Conservation (phyloP, 495 filamentous ascomycete species). For the Rhypophila decipiens region DNA sequence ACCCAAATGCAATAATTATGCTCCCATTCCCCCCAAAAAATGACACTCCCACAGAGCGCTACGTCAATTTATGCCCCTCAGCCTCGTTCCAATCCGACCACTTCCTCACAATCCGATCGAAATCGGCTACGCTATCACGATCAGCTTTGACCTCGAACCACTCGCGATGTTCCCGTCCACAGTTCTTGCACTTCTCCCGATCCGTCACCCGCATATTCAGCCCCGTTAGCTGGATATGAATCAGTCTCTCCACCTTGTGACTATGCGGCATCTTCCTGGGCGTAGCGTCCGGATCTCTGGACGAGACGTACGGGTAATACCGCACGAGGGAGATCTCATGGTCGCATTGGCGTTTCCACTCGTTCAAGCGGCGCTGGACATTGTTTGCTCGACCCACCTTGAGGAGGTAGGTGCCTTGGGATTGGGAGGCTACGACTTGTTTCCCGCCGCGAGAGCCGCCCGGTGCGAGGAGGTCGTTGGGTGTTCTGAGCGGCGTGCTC, state of each 20-base stretch:
- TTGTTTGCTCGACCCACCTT: conserved; percentile 92
- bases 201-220: conserved; percentile 54
- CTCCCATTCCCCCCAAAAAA: background rate
- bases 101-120: conserved; percentile 78
- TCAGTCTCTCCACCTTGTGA: conserved; percentile 82
- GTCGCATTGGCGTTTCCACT: conserved; percentile 90
- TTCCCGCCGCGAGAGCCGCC: no score
- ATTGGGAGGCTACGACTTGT: conserved; percentile 45
- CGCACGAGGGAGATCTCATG: conserved; percentile 80
- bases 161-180: conserved; percentile 84
- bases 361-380: conserved; percentile 81
- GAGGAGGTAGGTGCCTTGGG: conserved; percentile 44
- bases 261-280: conserved; percentile 76
- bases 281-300: conserved; percentile 24
- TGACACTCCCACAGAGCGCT: background rate
- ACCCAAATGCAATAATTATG: no score
- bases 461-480: no score
- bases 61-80: conserved; percentile 1
- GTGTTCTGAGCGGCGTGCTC: conserved; percentile 23
- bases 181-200: conserved; percentile 57
- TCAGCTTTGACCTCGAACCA: conserved; percentile 91
- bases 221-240: conserved; percentile 80
- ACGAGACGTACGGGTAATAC: conserved; percentile 81
- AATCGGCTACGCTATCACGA: conserved; percentile 58
- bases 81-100: conserved; percentile 76